phyloP scores from a whole-genome alignment of 1,284 basidiomycete species.

The Athelia sp. region DNA sequence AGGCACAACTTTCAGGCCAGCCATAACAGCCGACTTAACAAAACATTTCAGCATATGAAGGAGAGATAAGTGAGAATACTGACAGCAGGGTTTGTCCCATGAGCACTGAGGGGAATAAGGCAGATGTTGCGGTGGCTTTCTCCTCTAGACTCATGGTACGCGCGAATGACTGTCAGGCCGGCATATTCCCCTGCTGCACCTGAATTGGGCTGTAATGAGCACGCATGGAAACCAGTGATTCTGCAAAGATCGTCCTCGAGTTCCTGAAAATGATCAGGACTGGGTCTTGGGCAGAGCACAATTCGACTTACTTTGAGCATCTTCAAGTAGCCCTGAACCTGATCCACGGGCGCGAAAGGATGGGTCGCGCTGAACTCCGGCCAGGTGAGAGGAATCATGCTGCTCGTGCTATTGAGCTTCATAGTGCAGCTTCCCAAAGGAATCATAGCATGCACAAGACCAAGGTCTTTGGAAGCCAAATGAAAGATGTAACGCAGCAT shows the following conservation, averaged over 20 bases:
- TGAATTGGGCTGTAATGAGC: slow-evolving; percentile 96
- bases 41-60: slow-evolving; percentile 16
- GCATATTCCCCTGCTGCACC: slow-evolving; percentile 97
- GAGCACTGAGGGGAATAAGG: slow-evolving; percentile 92
- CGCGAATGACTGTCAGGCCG: slow-evolving; percentile 89
- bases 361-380: slow-evolving; percentile 89
- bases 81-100: slow-evolving; percentile 93
- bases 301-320: slow-evolving; percentile 63
- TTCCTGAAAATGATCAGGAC: slow-evolving; percentile 51
- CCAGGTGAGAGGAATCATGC: slow-evolving; percentile 95
- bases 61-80: slow-evolving; percentile 21
- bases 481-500: slow-evolving; percentile 96
- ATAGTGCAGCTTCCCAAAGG: slow-evolving; percentile 95
- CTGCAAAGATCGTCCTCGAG: slow-evolving; percentile 87
- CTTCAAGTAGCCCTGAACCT: slow-evolving; percentile 83
- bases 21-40: slow-evolving; percentile 88
- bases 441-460: slow-evolving; percentile 95
- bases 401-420: slow-evolving; percentile 96
- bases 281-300: slow-evolving; percentile 2
- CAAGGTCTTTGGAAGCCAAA: slow-evolving; percentile 92
- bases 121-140: slow-evolving; percentile 88
- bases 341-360: slow-evolving; percentile 89
- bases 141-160: slow-evolving; percentile 88
- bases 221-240: slow-evolving; percentile 93
- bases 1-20: slow-evolving; percentile 92